Evolutionary conservation across 768 basidiomycete genomes (phyloP).

Genomic region (Lactarius akahatsu): DNA sequence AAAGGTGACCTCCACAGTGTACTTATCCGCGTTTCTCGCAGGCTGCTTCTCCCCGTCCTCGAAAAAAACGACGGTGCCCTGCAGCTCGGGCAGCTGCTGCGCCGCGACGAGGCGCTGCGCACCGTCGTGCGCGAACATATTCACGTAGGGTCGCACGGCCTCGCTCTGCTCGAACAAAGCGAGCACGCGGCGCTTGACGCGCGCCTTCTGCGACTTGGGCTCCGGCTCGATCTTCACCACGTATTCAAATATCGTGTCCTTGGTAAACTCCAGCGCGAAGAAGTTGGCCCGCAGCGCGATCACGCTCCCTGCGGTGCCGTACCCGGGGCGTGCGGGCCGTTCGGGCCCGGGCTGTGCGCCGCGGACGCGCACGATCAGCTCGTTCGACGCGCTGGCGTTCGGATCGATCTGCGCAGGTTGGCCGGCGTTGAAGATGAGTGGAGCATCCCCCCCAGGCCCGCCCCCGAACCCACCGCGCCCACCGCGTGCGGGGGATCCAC

Average conservation of each 20-base stretch:
- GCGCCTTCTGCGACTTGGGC: constrained; percentile 41
- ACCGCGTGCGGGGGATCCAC: constrained; percentile 14
- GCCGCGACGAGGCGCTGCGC: constrained; percentile 45
- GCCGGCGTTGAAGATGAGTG: constrained; percentile 24
- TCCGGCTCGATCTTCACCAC: constrained; percentile 50
- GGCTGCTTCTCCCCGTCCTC: constrained; percentile 44
- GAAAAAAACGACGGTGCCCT: constrained; percentile 37
- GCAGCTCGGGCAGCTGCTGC: constrained; percentile 39
- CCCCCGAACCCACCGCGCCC: constrained; percentile 30
- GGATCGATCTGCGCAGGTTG: constrained; percentile 33
- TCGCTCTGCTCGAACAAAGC: constrained; percentile 50
- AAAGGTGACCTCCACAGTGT: constrained; percentile 40
- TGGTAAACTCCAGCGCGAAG: constrained; percentile 49
- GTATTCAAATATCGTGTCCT: constrained; percentile 55
- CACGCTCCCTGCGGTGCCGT: constrained; percentile 34
- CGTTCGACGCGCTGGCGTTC: constrained; percentile 21
- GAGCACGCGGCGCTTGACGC: constrained; percentile 52
- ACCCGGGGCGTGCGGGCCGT: constrained; percentile 27
- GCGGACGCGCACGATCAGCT: constrained; percentile 37
- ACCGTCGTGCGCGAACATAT: constrained; percentile 52
- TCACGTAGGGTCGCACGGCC: constrained; percentile 37
- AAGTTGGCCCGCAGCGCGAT: constrained; percentile 62
- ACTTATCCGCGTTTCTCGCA: constrained; percentile 40
- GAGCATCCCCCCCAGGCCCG: constrained; percentile 26
- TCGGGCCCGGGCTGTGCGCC: constrained; percentile 15